A percentile compares a stretch with the other conserved stretches of the same genome.
These are phyloP conservation scores for Russula sp. DNA, from an alignment of 768 basidiomycete species.

Conservation along the genomic window DNA sequence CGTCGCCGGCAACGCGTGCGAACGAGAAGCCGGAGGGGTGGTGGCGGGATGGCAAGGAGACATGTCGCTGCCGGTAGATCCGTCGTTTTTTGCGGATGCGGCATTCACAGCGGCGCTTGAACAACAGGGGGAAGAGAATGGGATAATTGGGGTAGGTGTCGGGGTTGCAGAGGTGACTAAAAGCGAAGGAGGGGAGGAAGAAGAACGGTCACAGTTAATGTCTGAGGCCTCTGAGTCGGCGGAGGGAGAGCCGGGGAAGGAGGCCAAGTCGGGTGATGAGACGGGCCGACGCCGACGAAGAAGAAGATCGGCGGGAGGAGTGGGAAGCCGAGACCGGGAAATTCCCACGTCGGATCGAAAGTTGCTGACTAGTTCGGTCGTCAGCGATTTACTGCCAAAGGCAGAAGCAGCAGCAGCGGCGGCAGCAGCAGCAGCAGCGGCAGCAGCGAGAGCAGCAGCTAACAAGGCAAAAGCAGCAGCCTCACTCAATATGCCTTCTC, in stretches of 20 bases:
- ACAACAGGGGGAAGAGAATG: conserved; percentile 38
- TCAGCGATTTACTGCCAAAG: conserved; percentile 20
- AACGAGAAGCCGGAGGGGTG: conserved; percentile 30
- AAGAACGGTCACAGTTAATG: not conserved
- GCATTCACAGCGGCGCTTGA: conserved; percentile 48
- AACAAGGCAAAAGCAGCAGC: conserved; percentile 10
- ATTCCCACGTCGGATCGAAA: conserved; percentile 18
- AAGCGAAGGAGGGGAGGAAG: conserved; percentile 8
- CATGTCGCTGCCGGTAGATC: conserved; percentile 41
- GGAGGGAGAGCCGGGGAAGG: not conserved
- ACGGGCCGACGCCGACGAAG: conserved; percentile 5
- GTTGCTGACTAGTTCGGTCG: conserved; percentile 15
- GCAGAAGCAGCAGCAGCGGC: conserved; percentile 24
- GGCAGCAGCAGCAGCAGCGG: conserved; percentile 7
- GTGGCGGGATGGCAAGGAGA: conserved; percentile 38
- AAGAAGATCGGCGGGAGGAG: not conserved
- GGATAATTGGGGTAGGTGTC: conserved; percentile 29
- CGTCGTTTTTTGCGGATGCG: conserved; percentile 49
- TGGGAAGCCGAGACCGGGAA: conserved; percentile 4
- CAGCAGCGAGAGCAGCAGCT: not conserved
- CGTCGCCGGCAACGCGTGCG: conserved; percentile 25
- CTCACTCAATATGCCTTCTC: conserved; percentile 25
- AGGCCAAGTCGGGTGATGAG: not conserved
- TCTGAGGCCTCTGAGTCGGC: not conserved
- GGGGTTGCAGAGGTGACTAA: conserved; percentile 26